Evolutionary conservation across 2,329 filamentous ascomycete species (phyloP), one percentile per base, ranked within the genome.

Genomic region (Myriosclerotinia duriaeana): DNA sequence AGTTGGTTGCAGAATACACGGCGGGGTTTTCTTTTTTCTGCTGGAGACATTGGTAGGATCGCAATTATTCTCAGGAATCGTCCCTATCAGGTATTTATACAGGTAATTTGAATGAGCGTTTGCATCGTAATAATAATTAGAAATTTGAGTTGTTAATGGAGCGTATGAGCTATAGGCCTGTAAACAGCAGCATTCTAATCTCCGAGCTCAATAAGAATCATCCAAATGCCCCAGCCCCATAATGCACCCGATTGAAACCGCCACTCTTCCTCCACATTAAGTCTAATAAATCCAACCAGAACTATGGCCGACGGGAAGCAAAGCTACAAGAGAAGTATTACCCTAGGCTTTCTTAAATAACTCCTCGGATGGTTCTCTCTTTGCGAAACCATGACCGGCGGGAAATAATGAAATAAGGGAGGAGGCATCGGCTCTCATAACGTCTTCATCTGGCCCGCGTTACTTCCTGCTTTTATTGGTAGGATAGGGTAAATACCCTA

Each of bases 111-210:
- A 22, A 59, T 6, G 11, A 20, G 11, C 11, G 9, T 22, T 59
- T 46, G 5, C 4, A 46, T 59, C 30, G 26, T 59, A 46, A 34
- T 46, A n/a, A n/a, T 46, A 40, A 59, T 59, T 59, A 59, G 34
- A 22, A 46, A 15, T 36, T 46, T 7, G 42, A 34, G 40, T 34
- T 46, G 26, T 36, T 36, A 46, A 59, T 46, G 26, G 55, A 59
- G 55, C 40, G 55, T 46, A 46, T 59, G 46, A 59, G n/a, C 26
- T 59, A 59, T 34, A 59, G 46, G 46, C 30, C 55, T 34, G 55
- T 59, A 46, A 46, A 40, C 42, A 46, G 55, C 55, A 59, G 42
- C 42, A 12, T 59, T 44, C 26, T 17, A 46, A 59, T n/a, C 26
- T 36, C 55, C 30, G 26, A 59, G 55, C 55, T 59, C 55, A 59